A percentile compares a stretch with the other conserved stretches of the same genome.
phyloP scores from a whole-genome alignment of 1,284 basidiomycete species.

The Trametes sp. region DNA sequence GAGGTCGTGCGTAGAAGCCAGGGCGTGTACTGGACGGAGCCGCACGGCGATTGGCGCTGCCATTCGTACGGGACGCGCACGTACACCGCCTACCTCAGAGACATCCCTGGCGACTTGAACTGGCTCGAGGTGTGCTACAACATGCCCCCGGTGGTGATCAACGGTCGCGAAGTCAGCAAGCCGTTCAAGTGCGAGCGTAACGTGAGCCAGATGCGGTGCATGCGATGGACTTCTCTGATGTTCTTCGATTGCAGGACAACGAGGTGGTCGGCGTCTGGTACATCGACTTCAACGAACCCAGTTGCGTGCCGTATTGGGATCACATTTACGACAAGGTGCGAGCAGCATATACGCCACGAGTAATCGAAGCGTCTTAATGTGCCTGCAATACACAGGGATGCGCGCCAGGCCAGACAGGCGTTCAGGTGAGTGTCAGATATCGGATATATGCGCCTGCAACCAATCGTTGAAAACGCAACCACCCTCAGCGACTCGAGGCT shows the following conservation, averaged over 20 bases:
- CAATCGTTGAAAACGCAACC: background rate
- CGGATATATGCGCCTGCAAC: background rate
- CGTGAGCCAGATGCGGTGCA: constrained; percentile 13
- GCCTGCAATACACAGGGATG: constrained; percentile 20
- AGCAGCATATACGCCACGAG: background rate
- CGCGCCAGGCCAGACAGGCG: constrained; percentile 3
- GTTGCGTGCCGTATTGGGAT: constrained; percentile 33
- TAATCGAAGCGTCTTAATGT: background rate
- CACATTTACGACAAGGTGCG: constrained; percentile 21
- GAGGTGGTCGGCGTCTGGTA: constrained; percentile 33
- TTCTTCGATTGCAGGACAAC: background rate
- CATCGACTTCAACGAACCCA: constrained; percentile 33
- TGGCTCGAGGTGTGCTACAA: constrained; percentile 28
- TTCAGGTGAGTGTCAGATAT: constrained; percentile 5
- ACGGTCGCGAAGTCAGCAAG: constrained; percentile 23
- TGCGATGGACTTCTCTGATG: background rate
- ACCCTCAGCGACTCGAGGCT: constrained; percentile 19
- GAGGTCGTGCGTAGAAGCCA: constrained; percentile 27
- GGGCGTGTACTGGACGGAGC: constrained; percentile 31
- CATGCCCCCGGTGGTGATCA: constrained; percentile 24
- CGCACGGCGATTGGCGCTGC: constrained; percentile 22
- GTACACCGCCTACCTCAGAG: constrained; percentile 26
- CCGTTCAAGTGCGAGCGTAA: constrained; percentile 27
- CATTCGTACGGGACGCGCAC: constrained; percentile 25
- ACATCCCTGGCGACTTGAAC: constrained; percentile 25